Evolutionary conservation across 176 grass and related monocot genomes (phyloP), one percentile per base, ranked within the genome.

Genomic region (Musa beccarii): DNA sequence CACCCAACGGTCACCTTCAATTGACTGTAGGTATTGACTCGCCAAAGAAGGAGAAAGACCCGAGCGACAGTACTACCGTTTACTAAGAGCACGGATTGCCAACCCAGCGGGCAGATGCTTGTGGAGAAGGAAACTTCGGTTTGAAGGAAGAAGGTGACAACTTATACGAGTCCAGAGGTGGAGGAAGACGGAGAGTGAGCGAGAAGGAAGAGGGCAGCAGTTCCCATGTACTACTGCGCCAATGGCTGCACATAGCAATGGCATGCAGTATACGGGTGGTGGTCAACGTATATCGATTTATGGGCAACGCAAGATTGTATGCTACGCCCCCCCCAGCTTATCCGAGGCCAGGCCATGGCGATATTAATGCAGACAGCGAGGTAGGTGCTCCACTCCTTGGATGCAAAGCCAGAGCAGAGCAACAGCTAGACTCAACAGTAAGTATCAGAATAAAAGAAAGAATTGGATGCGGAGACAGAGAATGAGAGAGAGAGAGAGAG

Each of bases 151-250:
- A 43, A 43, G 34, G 34, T 6, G 34, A 43, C 34, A 43, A 43
- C 34, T 6, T 6, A 5, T 43, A 43, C 34, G 34, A 43, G 34
- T 43, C 34, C 34, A 5, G 34, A 43, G 34, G 34, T 43, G 34
- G 34, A 43, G 34, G 34, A 43, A 43, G 34, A 6, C 34, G 34
- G 17, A 59, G 55, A 59, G 54, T 57, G 11, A 17, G 17, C 14
- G 17, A 12, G 17, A 59, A 13, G 14, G 11, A 59, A 59, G 55
- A 14, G 17, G 55, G 17, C 15, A 59, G 55, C 14, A 55, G 25
- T 63, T 21, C 52, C 23, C 50, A 49, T 68, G 56, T 54, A 65
- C 34, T 78, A 65, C 53, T 78, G 34, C 54, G 72, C 24, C 75
- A 71, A 54, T 24, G 68, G 20, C 72, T 54, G 63, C 19, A 75